Evolutionary conservation across 106 monocot genomes (phyloP).

Genomic region (Vanilla planifolia): DNA sequence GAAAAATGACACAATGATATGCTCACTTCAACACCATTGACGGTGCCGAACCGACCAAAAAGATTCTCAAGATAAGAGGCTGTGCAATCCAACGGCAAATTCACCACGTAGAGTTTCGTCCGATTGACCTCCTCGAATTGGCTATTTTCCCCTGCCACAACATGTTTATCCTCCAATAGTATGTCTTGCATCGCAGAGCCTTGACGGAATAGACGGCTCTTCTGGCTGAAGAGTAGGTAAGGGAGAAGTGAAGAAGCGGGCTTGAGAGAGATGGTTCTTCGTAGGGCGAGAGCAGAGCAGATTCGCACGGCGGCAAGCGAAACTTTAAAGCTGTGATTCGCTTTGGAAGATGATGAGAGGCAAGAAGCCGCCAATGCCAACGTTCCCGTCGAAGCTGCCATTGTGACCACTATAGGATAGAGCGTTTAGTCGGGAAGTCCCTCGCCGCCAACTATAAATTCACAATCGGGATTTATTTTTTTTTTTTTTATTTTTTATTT

Average conservation of each 20-base stretch:
- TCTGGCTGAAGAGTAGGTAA: neutral
- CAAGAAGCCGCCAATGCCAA: neutral
- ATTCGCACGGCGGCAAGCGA: neutral
- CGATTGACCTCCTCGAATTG: constrained; percentile 20
- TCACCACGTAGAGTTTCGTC: constrained; percentile 40
- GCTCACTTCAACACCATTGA: constrained; percentile 38
- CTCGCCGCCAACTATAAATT: too few species aligned
- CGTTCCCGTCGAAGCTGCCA: neutral
- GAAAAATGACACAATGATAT: neutral
- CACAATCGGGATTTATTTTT: too few species aligned
- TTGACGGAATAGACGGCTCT: neutral
- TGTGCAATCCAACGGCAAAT: constrained; percentile 40
- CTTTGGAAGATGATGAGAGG: neutral
- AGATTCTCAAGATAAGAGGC: constrained; percentile 32
- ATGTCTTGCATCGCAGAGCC: constrained; percentile 17
- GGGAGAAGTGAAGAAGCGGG: too few species aligned
- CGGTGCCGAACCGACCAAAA: constrained; percentile 36
- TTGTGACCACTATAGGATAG: too few species aligned
- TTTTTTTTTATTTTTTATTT: too few species aligned
- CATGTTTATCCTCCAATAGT: constrained; percentile 6
- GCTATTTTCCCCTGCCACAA: neutral
- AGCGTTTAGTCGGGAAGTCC: too few species aligned
- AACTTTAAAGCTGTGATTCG: too few species aligned
- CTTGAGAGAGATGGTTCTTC: neutral
- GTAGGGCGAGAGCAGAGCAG: constrained; percentile 10